Conservation (phyloP, 495 filamentous ascomycete genomes). For the Talaromyces adpressus region DNA sequence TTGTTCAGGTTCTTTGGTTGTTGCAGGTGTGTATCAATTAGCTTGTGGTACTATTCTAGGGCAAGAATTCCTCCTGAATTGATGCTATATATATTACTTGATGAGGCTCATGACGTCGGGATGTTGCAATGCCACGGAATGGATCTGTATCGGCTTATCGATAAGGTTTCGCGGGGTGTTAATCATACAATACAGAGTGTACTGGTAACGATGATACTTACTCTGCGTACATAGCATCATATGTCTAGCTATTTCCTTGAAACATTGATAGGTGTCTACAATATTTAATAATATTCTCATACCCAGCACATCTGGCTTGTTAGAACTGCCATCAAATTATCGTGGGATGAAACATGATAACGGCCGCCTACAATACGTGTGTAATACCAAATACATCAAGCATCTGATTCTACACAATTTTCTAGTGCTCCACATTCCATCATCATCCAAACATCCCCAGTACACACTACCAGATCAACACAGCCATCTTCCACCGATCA, state of each 20-base stretch:
- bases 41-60: no score
- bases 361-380: background rate
- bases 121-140: constrained; percentile 22
- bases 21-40: background rate
- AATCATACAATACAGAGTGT: background rate
- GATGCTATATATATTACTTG: background rate
- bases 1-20: background rate
- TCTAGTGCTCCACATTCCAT: background rate
- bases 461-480: background rate
- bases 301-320: background rate
- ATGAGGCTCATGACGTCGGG: constrained; percentile 21
- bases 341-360: background rate
- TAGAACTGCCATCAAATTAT: background rate
- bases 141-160: background rate
- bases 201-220: background rate
- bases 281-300: background rate
- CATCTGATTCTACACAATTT: background rate
- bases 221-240: background rate
- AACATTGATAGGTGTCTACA: background rate
- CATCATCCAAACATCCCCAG: background rate
- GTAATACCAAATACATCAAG: background rate
- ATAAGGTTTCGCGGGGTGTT: background rate
- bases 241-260: background rate
- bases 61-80: background rate
- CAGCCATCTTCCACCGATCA: background rate